Evolutionary conservation across 805 yeast genomes (phyloP), one percentile per base, ranked within the genome.

Genomic region (Alloascoidea hylecoeti): DNA sequence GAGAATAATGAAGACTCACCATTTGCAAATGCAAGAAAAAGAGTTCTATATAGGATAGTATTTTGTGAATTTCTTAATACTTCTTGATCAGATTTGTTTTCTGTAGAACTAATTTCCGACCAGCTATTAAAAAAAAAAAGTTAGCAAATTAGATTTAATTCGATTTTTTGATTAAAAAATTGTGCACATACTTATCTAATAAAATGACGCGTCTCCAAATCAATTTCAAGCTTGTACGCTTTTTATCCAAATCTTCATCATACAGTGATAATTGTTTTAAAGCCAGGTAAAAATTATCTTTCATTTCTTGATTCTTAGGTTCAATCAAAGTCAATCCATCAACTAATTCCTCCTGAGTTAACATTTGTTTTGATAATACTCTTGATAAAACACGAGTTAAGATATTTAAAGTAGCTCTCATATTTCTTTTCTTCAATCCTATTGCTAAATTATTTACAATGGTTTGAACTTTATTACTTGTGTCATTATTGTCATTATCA

Each of bases 201-300:
- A 60, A 55, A 16, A 81, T 54, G 35, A 78, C 60, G 43, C 86
- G 60, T 44, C 70, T 63, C 85, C 88, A 80, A 0, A 77, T 55
- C 5, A 63, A 44, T 5, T 56, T 53, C 34, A 57, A 61, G 35
- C 55, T 56, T 16, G 57, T 51, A 2, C 41, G 44, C 41, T 61
- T 66, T 37, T 58, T 57, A 12, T 45, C 39, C 13, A 48, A 41
- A 4, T 49, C 41, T 5, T 47, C 47, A 17, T 47, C 46, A 5
- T 52, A 50, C 35, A 67, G 51, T 4, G 72, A 64, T 1, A 78
- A 51, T 4, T 77, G 52, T 43, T 66, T 68, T 39, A 79, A 57
- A 0, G 84, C 77, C 34, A 61, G 54, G 38, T 54, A 60, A 42
- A 57, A 66, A 39, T 59, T 60, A 4, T 42, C 23, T 34, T 45